A percentile compares a stretch with the other conserved stretches of the same genome.
phyloP scores from a whole-genome alignment of 2,329 filamentous ascomycete genomes.

The Colletotrichum brevisporum region DNA sequence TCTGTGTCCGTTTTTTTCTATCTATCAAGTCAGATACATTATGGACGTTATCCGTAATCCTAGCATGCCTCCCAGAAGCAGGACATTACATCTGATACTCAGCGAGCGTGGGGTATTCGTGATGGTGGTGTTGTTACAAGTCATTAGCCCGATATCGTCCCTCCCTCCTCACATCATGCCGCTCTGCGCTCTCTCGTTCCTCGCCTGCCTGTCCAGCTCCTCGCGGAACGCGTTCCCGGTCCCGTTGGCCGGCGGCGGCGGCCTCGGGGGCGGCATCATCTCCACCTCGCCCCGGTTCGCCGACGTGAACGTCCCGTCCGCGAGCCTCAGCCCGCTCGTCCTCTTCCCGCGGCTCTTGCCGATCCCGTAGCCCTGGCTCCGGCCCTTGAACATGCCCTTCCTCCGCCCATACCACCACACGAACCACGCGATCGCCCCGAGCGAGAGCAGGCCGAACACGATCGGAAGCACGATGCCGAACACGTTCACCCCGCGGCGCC shows the following conservation, averaged over 20 bases:
- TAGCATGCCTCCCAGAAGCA: too few relatives aligned
- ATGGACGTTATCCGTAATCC: background rate
- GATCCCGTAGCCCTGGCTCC: slow-evolving; percentile 38
- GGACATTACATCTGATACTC: background rate
- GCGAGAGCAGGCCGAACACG: slow-evolving; percentile 32
- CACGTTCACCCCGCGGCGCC: slow-evolving; percentile 23
- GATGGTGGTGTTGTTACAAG: slow-evolving; percentile 1
- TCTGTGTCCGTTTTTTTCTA: background rate
- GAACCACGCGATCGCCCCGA: slow-evolving; percentile 32
- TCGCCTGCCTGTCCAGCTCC: slow-evolving; percentile 38
- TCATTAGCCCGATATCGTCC: background rate
- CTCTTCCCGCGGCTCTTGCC: slow-evolving; percentile 38
- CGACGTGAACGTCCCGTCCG: slow-evolving; percentile 32
- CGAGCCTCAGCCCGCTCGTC: slow-evolving; percentile 24
- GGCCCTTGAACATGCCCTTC: slow-evolving; percentile 33
- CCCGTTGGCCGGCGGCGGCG: slow-evolving; percentile 2
- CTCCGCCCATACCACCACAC: slow-evolving; percentile 36
- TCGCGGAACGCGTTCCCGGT: slow-evolving; percentile 36
- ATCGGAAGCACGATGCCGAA: slow-evolving; percentile 37
- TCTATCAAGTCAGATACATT: slow-evolving; percentile 7
- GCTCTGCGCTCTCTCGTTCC: slow-evolving; percentile 23
- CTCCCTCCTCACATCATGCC: slow-evolving; percentile 13
- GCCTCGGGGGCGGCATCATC: slow-evolving; percentile 38
- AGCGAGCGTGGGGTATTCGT: background rate
- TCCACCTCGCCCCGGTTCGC: slow-evolving; percentile 32